Percentiles rank a stretch among this genome's conserved stretches.
These are phyloP conservation scores for Lachnellula occidentalis DNA, from an alignment of 2,329 filamentous ascomycete species.

Conservation along the genomic window DNA sequence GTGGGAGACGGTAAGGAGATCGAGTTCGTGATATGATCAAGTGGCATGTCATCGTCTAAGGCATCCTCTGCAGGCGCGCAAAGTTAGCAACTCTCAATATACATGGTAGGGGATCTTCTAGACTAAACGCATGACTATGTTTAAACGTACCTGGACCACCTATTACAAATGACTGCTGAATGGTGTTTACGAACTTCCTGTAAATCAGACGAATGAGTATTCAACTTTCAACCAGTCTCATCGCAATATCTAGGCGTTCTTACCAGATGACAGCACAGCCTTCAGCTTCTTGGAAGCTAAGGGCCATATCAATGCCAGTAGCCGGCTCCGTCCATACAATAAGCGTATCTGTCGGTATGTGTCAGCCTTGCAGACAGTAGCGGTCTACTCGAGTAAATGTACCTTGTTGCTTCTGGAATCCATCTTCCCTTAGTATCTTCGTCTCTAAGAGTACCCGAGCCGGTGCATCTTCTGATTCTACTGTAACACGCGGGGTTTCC, in stretches of 20 bases:
- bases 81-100: constrained; percentile 2
- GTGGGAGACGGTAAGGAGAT: constrained; percentile 74
- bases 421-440: constrained; percentile 86
- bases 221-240: not conserved
- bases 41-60: constrained; percentile 76
- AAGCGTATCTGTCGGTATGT: constrained; percentile 65
- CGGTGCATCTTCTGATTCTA: constrained; percentile 90
- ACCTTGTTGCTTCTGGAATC: constrained; percentile 98
- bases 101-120: not conserved
- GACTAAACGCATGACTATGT: not conserved
- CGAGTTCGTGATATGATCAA: constrained; percentile 62
- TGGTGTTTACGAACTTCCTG: constrained; percentile 86
- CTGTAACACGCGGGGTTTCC: constrained; percentile 82
- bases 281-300: constrained; percentile 96
- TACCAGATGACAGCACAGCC: constrained; percentile 92
- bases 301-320: constrained; percentile 89
- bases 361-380: constrained; percentile 17
- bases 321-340: constrained; percentile 92
- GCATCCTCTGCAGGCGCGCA: constrained; percentile 59
- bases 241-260: constrained; percentile 24
- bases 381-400: constrained; percentile 31
- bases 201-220: constrained; percentile 9
- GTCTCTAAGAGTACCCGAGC: constrained; percentile 81
- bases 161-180: constrained; percentile 68
- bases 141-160: constrained; percentile 52